Conservation (phyloP, 2,329 filamentous ascomycete species). For the Immersiporthe knoxdaviesiana region DNA sequence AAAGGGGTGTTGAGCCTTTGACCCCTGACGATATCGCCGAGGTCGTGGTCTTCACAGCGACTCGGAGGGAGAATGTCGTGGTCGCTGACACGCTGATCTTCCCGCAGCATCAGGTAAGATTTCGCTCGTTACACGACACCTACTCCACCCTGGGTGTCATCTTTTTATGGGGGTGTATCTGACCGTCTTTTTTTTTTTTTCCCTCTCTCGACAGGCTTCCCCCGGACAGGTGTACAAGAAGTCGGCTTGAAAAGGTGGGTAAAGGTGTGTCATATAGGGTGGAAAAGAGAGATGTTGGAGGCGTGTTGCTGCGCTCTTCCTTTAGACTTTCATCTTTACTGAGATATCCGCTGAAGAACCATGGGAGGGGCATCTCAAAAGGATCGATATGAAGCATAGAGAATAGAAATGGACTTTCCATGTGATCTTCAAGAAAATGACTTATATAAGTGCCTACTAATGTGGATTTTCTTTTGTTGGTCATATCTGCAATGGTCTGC, state of each 20-base stretch:
- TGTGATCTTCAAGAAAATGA: background rate
- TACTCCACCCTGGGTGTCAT: background rate
- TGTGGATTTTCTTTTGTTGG: too few species aligned
- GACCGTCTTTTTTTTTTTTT: background rate
- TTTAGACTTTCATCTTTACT: background rate
- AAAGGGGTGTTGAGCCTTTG: conserved; percentile 75
- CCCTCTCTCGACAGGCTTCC: conserved; percentile 15
- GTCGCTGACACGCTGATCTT: conserved; percentile 86
- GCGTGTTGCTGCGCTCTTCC: background rate
- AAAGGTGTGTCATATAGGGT: background rate
- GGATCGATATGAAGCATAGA: background rate
- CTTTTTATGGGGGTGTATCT: conserved; percentile 5
- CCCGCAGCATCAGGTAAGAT: conserved; percentile 82
- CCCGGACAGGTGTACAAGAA: conserved; percentile 27
- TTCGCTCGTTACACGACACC: background rate
- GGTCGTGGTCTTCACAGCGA: conserved; percentile 82
- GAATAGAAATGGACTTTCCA: background rate
- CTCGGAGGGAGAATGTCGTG: conserved; percentile 86
- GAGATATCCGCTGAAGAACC: background rate
- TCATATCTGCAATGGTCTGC: background rate
- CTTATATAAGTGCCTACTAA: too few species aligned
- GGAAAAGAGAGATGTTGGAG: background rate
- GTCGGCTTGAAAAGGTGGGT: conserved; percentile 14
- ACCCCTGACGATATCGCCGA: conserved; percentile 92
- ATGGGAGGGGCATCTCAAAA: background rate